phyloP scores from a whole-genome alignment of 176 grass and related monocot species.

The Aegilops umbellulata region DNA sequence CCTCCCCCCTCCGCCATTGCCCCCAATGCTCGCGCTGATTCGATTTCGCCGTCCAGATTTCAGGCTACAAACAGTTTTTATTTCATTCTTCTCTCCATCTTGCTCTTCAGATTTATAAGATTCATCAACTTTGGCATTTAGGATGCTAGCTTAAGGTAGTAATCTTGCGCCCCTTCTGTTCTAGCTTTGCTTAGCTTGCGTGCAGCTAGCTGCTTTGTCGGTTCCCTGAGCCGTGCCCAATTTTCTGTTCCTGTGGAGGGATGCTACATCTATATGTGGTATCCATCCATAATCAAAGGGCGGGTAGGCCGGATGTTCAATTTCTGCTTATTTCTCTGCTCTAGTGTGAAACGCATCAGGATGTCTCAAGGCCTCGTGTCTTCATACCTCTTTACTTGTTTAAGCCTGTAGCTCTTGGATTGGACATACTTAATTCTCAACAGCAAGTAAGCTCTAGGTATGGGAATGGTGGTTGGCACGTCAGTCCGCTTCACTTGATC shows the following conservation, averaged over 20 bases:
- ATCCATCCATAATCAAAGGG: neutral
- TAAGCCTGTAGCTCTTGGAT: slow-evolving; percentile 7
- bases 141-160: neutral
- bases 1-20: neutral
- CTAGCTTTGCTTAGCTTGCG: neutral
- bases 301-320: neutral
- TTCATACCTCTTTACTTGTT: neutral
- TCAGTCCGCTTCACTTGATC: slow-evolving; percentile 5
- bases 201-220: neutral
- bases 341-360: neutral
- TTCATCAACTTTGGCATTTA: neutral
- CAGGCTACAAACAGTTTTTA: neutral
- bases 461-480: slow-evolving; percentile 27
- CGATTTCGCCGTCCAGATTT: neutral
- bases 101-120: neutral
- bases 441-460: neutral
- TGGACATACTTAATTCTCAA: slow-evolving; percentile 22
- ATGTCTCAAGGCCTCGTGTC: neutral
- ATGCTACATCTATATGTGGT: neutral
- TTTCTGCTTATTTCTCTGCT: neutral
- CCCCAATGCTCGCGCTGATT: neutral
- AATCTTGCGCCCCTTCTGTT: neutral
- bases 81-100: neutral
- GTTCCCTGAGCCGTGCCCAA: neutral
- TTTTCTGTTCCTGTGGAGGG: neutral